phyloP scores from a whole-genome alignment of 768 basidiomycete genomes.

The Auriscalpium orientale region DNA sequence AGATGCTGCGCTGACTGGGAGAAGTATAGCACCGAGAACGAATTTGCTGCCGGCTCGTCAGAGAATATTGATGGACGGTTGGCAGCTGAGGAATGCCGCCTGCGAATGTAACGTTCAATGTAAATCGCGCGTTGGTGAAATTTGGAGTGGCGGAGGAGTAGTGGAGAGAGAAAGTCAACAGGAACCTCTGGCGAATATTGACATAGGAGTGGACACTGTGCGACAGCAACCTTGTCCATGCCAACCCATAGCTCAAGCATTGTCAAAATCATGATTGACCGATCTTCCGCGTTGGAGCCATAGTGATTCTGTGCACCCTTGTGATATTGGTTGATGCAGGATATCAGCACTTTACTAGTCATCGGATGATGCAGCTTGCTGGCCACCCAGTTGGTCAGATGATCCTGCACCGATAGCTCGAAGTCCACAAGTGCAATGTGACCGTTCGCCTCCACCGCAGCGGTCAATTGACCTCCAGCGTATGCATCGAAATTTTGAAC shows the following conservation, averaged over 20 bases:
- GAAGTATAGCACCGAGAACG: conserved; percentile 5
- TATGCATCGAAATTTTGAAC: background rate
- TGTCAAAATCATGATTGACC: conserved; percentile 36
- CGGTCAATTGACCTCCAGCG: background rate
- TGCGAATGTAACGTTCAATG: conserved; percentile 6
- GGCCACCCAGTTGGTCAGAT: background rate
- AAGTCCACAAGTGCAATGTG: conserved; percentile 5
- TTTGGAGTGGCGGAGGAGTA: conserved; percentile 30
- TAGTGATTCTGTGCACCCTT: background rate
- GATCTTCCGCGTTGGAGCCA: conserved; percentile 9
- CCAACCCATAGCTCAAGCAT: conserved; percentile 42
- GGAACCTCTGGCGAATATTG: conserved; percentile 42
- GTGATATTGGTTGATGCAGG: conserved; percentile 6
- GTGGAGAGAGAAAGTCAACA: conserved; percentile 27
- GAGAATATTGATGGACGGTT: conserved; percentile 1
- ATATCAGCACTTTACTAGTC: background rate
- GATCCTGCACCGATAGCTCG: background rate
- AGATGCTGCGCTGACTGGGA: background rate
- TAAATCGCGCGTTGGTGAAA: background rate
- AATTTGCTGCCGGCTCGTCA: background rate
- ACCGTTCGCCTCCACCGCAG: background rate
- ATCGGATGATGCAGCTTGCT: background rate
- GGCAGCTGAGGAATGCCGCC: background rate
- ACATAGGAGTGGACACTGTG: conserved; percentile 29
- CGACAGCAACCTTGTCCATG: conserved; percentile 31